Base-by-base conservation (phyloP, 129 eudicot genomes). In the Arctium minus region DNA sequence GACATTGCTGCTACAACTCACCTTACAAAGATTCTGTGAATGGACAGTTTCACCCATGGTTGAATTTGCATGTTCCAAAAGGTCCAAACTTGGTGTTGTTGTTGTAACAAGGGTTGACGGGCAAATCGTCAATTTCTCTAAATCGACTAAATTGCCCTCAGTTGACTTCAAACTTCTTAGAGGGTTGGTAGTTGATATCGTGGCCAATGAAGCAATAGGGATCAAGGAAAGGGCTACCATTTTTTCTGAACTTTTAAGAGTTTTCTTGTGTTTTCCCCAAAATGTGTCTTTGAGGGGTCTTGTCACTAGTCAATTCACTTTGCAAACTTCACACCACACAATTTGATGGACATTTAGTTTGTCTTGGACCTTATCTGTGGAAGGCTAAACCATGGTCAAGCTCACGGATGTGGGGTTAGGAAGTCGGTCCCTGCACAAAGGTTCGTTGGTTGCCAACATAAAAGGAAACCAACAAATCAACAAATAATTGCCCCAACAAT, bases 21-120 rank as follows among this genome's bases (percentile, higher is more conserved):
- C 30, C 70, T 82, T 82, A 44, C 81, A 75, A 82, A 67, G 15
- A 4, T 74, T 75, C 39, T 40, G 37, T 38, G 62, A 79, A 68
- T 70, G 67, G 5, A 67, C 68, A 39, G 17, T 30, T 36, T 64
- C 64, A 18, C n/a, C 22, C 48, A 31, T 39, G 6, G 5, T 12
- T 44, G 76, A 44, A 64, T 44, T 79, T 67, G 48, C 17, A 42
- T 79, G 2, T 17, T 73, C 74, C 72, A 27, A 35, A 13, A 30
- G 38, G 10, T 42, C 50, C 50, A 2, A 8, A 42, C n/a, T 18
- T 64, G 44, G 73, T 60, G 81, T 37, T 77, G 81, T 22, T 22
- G 27, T 22, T 22, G 27, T 22, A 22, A 22, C 27, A 22, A 22
- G 27, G 27, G 27, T 22, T 22, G 27, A 0, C 27, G 27, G 27